Evolutionary conservation across 768 basidiomycete genomes (phyloP), one percentile per base, ranked within the genome.

Genomic region (Amanita polypyramis): DNA sequence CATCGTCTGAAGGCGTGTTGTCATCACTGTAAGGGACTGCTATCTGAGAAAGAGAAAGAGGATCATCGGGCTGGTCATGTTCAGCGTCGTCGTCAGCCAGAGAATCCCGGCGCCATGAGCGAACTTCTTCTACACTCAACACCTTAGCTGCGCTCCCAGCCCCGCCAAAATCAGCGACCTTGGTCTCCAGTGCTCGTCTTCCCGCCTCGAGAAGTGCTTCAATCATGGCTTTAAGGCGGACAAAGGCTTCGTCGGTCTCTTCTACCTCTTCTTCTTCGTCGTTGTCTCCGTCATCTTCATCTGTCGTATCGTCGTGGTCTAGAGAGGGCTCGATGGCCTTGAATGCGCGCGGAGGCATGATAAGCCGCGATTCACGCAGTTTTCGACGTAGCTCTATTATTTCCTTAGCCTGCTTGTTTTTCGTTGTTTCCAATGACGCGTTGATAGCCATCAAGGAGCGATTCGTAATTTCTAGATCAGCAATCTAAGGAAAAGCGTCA

Each of bases 401-500:
- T 64, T 95, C 92, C 53, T 78, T 80, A 5, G 82, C 79, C 58
- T 94, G 91, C 23, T 74, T 75, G 54, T 84, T 77, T 64, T 89
- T 91, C 29, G 78, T 76, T 30, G 80, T 75, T 62, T 95, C 91
- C 17, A 95, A 72, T 14, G 84, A 76, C 2, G 82, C 69, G 58
- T 94, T 95, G 65, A 95, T 91, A 1, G 80, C 78, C 39, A 94
- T 72, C 14, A 95, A 73, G 1, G 91, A 95, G 29, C 77, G 74
- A 62, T 91, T 94, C 5, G 88, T 84, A 58, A 95, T 95, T 64
- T 94, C 88, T 9, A 95, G 71, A 66, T 95, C 91, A 10, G 85
- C 87, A 50, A 95, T 94, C 92, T 95, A 45, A 14, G 37, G 19
- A 27, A 34, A 10, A 19, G 56, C 29, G 52, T 46, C 30, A 45